Evolutionary conservation across 1,284 basidiomycete species (phyloP), one percentile per base, ranked within the genome.

Genomic region (Neotropicomus parvogracilis): DNA sequence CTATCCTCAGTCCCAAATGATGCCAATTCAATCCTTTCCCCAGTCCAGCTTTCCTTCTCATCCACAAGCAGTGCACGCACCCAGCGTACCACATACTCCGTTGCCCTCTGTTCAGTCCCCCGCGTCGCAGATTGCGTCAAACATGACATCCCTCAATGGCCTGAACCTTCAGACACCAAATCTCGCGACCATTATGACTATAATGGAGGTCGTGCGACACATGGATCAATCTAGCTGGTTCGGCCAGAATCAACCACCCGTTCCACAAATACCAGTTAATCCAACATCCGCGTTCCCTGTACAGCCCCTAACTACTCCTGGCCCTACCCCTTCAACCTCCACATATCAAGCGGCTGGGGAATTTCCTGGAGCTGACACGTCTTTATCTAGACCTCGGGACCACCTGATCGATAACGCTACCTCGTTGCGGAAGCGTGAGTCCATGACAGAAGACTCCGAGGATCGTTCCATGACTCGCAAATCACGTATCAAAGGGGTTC

Each of bases 121-220:
- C 11, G 43, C 48, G 48, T 48, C 42, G 46, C 59, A 52, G 31
- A 53, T 49, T 49, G 19, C 44, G 13, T 26, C 50, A 26, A 54
- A 52, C 21, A 14, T 24, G 17, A 17, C 50, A 32, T 26, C 59
- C 9, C 24, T 39, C 13, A 46, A 48, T 44, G 50, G 35, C n/a
- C 33, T 39, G 20, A 65, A 59, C 28, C 32, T 53, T 34, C 62
- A 62, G 21, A 19, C 33, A 17, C 49, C 49, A 16, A 62, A 61
- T 48, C 45, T 64, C 40, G 60, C 61, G 17, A 50, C 62, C 10
- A 41, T 68, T 6, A 65, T 65, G 66, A 67, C 63, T 8, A 63
- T 65, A 38, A 54, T 68, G 61, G 63, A 65, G 42, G 64, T 69
- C 28, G 48, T 65, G 39, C 59, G 67, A 46, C 64, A 59, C 31